Evolutionary conservation across 148 eudicot genomes (phyloP), one percentile per base, ranked within the genome.

Genomic region (Fagopyrum tataricum): DNA sequence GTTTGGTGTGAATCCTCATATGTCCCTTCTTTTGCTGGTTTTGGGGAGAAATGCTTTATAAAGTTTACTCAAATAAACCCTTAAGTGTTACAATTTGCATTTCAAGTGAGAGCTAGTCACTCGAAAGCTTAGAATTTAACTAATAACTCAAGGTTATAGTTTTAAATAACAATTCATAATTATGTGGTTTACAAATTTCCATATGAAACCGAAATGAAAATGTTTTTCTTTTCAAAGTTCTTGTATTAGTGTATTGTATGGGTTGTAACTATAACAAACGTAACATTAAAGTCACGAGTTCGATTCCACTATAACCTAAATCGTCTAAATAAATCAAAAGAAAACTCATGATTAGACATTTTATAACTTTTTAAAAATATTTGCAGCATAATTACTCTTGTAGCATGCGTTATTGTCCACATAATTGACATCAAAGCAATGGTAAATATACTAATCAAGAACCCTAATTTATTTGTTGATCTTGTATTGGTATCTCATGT

Each of bases 381-480:
- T 37, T 64, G 20, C 15, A 37, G 44, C 69, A 64, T 64, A 64
- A 64, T 64, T 37, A 64, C 69, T 64, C 69, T 31, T 64, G 18
- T 64, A 64, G 69, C 69, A 64, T 64, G 69, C 69, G 42, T 64
- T 64, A 64, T 13, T 14, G 14, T 55, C 24, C 61, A 64, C 69
- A 64, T 64, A 4, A 64, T 14, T 64, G 69, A 64, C 39, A 43
- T 4, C 43, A 64, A 64, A 64, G 69, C 69, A 37, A 1, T 64
- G 20, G 18, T 39, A 59, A 14, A 15, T 18, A 37, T 13, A 64
- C 69, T 7, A 64, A 64, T 64, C 43, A 64, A 31, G 31, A 46
- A 64, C 69, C 69, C 42, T 64, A 64, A 64, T 37, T 64, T 52
- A 23, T 14, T 18, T 12, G 67, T 59, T 59, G 67, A 39, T 59